Base-by-base conservation (phyloP, 306 rosid genomes). In the Malus sieversii region DNA sequence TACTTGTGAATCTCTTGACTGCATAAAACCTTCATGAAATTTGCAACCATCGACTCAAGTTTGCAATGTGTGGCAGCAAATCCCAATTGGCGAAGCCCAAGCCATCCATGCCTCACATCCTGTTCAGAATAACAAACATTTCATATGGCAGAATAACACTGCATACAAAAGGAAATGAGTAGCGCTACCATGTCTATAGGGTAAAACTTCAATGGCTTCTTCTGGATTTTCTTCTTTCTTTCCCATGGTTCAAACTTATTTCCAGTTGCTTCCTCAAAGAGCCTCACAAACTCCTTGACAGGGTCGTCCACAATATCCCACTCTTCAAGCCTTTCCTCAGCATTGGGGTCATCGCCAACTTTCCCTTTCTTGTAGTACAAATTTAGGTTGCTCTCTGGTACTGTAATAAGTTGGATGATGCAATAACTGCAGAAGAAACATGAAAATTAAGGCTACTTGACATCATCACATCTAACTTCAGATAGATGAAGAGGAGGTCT, bases 101-200 rank as follows among this genome's bases (percentile, higher is more conserved):
- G 86, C 0, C 90, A 96, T 25, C 96, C 97, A 11, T 87, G 90
- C 62, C 98, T 83, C 46, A 90, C 98, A 82, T 95, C 97, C 98
- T 92, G 73, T 22, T 40, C 66, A 79, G 33, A 38, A 14, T 10
- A 75, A 70, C 1, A 11, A 66, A 51, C 4, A 6, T 48, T 42
- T 19, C 19, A 27, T 9, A 9, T 2, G 8, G 2, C 29, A 38
- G 45, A 8, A 74, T 3, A 42, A 44, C 20, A 74, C 45, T 10
- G 2, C 30, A 42, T 19, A 44, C 1, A 0, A 66, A 66, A 5
- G 27, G n/a, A 45, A 18, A 44, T 7, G 0, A 19, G 69, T 44
- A 20, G 44, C 23, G 32, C 38, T 86, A 94, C 97, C 97, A 94
- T 89, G 86, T 89, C 96, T 20, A 89, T 80, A 15, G 96, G 97